phyloP scores from a whole-genome alignment of 108 stramenopile species.

The Bacterosira constricta region DNA sequence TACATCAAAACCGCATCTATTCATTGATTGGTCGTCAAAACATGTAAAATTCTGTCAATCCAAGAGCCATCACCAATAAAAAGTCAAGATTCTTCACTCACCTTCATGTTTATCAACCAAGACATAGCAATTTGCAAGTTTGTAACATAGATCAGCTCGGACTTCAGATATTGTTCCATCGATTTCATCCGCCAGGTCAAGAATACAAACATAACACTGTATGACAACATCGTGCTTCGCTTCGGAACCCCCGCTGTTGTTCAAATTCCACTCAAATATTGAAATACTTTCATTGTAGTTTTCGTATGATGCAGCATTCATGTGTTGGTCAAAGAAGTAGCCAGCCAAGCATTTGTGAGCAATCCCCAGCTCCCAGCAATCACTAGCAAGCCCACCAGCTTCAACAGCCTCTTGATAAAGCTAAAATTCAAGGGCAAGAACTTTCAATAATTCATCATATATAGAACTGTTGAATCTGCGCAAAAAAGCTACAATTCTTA shows the following conservation, averaged over 20 bases:
- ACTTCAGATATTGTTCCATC: conserved; percentile 28
- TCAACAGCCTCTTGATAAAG: conserved; percentile 50
- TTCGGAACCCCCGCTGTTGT: conserved; percentile 9
- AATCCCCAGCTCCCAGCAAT: conserved; percentile 55
- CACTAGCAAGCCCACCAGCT: conserved; percentile 40
- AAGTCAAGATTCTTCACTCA: neutral
- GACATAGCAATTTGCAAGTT: conserved; percentile 52
- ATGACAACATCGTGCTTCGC: conserved; percentile 30
- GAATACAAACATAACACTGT: conserved; percentile 40
- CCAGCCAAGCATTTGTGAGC: conserved; percentile 40
- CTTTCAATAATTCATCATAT: no score
- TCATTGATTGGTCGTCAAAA: neutral
- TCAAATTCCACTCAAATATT: conserved; percentile 51
- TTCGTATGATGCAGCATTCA: conserved; percentile 30
- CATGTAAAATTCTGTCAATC: neutral
- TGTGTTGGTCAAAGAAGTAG: conserved; percentile 24
- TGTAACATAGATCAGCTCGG: conserved; percentile 45
- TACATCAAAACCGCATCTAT: conserved; percentile 47
- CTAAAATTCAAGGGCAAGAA: conserved; percentile 5
- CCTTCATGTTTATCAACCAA: conserved; percentile 37
- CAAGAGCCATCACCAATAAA: neutral
- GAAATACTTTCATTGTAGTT: conserved; percentile 38
- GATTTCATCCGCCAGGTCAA: conserved; percentile 40
- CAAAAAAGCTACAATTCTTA: no score
- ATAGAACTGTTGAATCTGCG: no score